Base-by-base conservation (phyloP, 192 early-diverging fungal species). In the Haplosporangium gracile region DNA sequence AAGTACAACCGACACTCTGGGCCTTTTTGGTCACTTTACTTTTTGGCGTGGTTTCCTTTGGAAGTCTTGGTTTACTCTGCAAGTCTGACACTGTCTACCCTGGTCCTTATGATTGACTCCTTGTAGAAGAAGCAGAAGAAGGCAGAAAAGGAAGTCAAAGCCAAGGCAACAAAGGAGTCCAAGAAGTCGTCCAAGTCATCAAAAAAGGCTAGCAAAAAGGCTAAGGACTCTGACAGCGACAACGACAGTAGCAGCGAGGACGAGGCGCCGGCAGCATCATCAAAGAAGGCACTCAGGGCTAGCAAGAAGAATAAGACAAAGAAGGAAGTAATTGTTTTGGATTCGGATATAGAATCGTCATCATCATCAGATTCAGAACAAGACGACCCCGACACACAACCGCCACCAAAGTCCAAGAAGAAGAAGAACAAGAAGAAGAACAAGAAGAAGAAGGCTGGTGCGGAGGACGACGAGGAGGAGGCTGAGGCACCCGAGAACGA, bases 341-440 rank as follows among this genome's bases (percentile, higher is more conserved):
- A 22, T n/a, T 51, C 53, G 16, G 45, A 78, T 29, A 53, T 47
- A 68, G 13, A 36, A 22, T 16, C 20, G 18, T 34, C 70, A 75
- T 42, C 70, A 75, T 42, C 20, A 78, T 65, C 34, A 74, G 26
- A 43, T 36, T 70, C 32, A 43, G 76, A 90, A 5, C 70, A 75
- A 11, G 87, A 89, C 34, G 71, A 76, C 53, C 79, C 80, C 36
- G 76, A 89, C 53, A 84, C 88, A 24, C 83, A 90, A 80, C 78
- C 85, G 63, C 81, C 83, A 69, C 78, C 79, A 78, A 91, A 88
- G 78, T 82, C 39, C 47, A 91, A 76, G 86, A 88, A 51, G 74
- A 88, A 76, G 32, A 89, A 85, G 70, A 83, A 63, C 69, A 83
- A 69, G 81, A 91, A 88, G 83, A 89, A 92, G 87, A 82, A 75